phyloP scores from a whole-genome alignment of 2,329 filamentous ascomycete species.

The Penicillium freii region DNA sequence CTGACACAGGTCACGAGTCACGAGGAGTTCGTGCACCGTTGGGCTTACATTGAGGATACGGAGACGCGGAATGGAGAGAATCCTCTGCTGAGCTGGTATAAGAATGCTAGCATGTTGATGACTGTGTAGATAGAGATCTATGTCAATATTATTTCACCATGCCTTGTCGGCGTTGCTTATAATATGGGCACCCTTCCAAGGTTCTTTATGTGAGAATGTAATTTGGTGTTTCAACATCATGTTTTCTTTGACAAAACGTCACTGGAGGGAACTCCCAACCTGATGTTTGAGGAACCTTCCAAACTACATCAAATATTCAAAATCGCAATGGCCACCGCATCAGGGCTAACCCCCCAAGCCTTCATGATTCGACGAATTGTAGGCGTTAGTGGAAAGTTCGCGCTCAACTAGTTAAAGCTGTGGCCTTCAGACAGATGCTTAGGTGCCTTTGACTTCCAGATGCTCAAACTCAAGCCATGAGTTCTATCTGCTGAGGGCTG shows the following conservation, averaged over 20 bases:
- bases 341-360: no score
- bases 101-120: conserved; percentile 89
- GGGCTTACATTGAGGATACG: conserved; percentile 89
- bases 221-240: neutral
- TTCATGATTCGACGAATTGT: no score
- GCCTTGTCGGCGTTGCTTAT: neutral
- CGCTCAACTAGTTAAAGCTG: no score
- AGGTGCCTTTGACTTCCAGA: no score
- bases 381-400: no score
- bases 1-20: conserved; percentile 81
- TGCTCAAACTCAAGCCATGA: no score
- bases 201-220: neutral
- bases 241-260: neutral
- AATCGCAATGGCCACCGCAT: no score
- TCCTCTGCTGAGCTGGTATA: conserved; percentile 86
- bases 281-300: no score
- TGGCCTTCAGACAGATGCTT: no score
- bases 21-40: conserved; percentile 83
- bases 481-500: no score
- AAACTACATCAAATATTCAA: no score
- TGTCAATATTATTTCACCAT: neutral
- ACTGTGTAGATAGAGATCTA: conserved; percentile 59
- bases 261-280: neutral
- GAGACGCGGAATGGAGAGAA: conserved; percentile 89
- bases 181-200: no score